phyloP scores from a whole-genome alignment of 2,329 filamentous ascomycete species.

The Aquanectria penicillioides region DNA sequence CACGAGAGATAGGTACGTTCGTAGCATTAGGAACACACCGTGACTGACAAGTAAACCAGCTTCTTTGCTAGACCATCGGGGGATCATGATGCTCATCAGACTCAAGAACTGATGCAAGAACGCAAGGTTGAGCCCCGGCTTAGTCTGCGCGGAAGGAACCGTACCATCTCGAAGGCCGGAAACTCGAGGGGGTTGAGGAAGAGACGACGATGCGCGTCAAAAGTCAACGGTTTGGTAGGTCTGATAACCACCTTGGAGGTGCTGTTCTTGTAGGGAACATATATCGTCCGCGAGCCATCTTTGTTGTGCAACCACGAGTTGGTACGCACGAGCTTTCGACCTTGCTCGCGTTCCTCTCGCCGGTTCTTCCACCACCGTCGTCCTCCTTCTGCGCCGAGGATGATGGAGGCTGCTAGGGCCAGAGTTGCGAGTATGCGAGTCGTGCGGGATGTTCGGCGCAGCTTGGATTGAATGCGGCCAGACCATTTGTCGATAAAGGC shows the following conservation, averaged over 20 bases:
- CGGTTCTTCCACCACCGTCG: slow-evolving; percentile 79
- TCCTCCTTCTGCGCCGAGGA: slow-evolving; percentile 82
- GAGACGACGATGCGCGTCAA: slow-evolving; percentile 92
- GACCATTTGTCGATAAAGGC: slow-evolving; percentile 71
- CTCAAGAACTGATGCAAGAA: slow-evolving; percentile 98
- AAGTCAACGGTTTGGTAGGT: slow-evolving; percentile 90
- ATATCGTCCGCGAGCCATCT: slow-evolving; percentile 94
- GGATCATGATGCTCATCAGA: slow-evolving; percentile 96
- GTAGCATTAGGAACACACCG: slow-evolving; percentile 85
- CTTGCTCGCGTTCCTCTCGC: slow-evolving; percentile 83
- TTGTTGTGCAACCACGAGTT: slow-evolving; percentile 95
- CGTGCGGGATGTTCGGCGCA: slow-evolving; percentile 74
- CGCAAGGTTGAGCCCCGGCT: slow-evolving; percentile 92
- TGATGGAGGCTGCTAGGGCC: slow-evolving; percentile 79
- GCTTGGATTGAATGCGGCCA: slow-evolving; percentile 59
- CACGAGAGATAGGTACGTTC: slow-evolving; percentile 93
- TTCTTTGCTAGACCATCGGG: slow-evolving; percentile 94
- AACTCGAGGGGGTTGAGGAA: slow-evolving; percentile 89
- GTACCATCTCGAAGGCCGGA: slow-evolving; percentile 78
- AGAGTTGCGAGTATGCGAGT: slow-evolving; percentile 81
- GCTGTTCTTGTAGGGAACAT: slow-evolving; percentile 88
- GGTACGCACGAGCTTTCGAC: slow-evolving; percentile 81
- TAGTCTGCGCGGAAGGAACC: slow-evolving; percentile 89
- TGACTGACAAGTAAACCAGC: slow-evolving; percentile 90
- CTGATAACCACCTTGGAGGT: slow-evolving; percentile 93